Evolutionary conservation across 2,329 filamentous ascomycete species (phyloP).

Genomic region (Cladosporium sp.): DNA sequence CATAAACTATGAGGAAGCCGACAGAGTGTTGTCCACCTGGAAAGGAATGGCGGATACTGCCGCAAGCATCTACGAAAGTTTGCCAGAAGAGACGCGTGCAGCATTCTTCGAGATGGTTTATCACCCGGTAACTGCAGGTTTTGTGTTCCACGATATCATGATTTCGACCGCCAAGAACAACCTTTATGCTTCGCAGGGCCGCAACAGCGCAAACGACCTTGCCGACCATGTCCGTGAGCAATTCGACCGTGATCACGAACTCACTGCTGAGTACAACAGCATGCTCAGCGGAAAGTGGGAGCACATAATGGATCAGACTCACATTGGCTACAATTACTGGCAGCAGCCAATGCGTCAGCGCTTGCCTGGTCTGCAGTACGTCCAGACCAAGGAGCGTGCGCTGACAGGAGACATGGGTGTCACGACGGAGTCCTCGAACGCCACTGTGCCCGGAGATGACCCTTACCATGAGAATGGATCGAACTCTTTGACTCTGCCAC

Average conservation of each 20-base stretch:
- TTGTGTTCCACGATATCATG: conserved; percentile 53
- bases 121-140: conserved; percentile 57
- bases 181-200: conserved; percentile 52
- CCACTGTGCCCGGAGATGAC: conserved; percentile 64
- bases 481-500: conserved; percentile 51
- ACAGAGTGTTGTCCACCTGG: conserved; percentile 56
- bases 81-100: conserved; percentile 49
- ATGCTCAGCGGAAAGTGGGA: conserved; percentile 59
- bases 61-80: conserved; percentile 51
- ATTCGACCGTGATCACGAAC: conserved; percentile 55
- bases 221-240: conserved; percentile 49
- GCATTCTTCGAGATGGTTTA: conserved; percentile 62
- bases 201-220: conserved; percentile 54
- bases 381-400: conserved; percentile 54
- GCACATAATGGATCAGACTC: conserved; percentile 51
- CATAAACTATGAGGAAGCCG: conserved; percentile 62
- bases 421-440: conserved; percentile 61
- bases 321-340: conserved; percentile 52
- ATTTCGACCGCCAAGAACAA: conserved; percentile 51
- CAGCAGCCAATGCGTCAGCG: conserved; percentile 71
- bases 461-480: conserved; percentile 53
- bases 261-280: conserved; percentile 55
- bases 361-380: conserved; percentile 57
- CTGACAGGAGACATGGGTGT: conserved; percentile 62
- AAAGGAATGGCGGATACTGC: conserved; percentile 49